These are phyloP conservation scores for Aspergillus unguis DNA, from an alignment of 2,329 filamentous ascomycete genomes.

Conservation along the genomic window DNA sequence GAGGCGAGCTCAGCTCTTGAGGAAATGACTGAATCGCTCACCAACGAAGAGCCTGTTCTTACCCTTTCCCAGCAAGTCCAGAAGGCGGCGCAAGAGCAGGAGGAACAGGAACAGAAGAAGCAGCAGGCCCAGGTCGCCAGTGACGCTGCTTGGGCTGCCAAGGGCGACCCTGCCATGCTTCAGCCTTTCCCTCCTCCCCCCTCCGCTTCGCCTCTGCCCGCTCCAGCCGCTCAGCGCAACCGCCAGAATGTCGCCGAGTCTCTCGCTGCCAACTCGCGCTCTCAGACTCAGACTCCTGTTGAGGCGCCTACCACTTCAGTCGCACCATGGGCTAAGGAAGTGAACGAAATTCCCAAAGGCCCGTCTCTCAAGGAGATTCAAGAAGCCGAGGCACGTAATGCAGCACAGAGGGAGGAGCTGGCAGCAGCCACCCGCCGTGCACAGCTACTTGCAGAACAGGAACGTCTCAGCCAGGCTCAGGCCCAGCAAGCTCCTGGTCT, in stretches of 20 bases:
- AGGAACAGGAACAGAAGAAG: slow-evolving; percentile 29
- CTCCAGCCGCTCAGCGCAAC: slow-evolving; percentile 81
- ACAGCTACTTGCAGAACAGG: slow-evolving; percentile 67
- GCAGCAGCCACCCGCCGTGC: slow-evolving; percentile 74
- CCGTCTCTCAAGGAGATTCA: slow-evolving; percentile 96
- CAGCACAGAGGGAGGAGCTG: slow-evolving; percentile 80
- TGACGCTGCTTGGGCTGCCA: slow-evolving; percentile 57
- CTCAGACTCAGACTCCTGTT: slow-evolving; percentile 71
- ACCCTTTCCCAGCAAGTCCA: slow-evolving; percentile 82
- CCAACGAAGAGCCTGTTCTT: slow-evolving; percentile 51
- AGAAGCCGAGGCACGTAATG: slow-evolving; percentile 88
- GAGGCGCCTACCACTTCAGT: slow-evolving; percentile 69
- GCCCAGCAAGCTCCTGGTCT: slow-evolving; percentile 70
- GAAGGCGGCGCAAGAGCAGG: slow-evolving; percentile 56
- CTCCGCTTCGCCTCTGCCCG: slow-evolving; percentile 77
- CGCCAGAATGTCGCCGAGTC: slow-evolving; percentile 79
- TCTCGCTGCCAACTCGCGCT: slow-evolving; percentile 62
- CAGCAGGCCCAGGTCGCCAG: slow-evolving; percentile 40
- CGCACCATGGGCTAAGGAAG: slow-evolving; percentile 93
- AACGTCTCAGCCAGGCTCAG: slow-evolving; percentile 64
- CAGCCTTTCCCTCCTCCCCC: slow-evolving; percentile 65
- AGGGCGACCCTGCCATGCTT: slow-evolving; percentile 65
- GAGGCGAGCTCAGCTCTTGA: slow-evolving; percentile 11
- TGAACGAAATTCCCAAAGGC: slow-evolving; percentile 68
- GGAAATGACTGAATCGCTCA: slow-evolving; percentile 24